phyloP scores from a whole-genome alignment of 805 yeast genomes.

The Lachancea dasiensis region DNA sequence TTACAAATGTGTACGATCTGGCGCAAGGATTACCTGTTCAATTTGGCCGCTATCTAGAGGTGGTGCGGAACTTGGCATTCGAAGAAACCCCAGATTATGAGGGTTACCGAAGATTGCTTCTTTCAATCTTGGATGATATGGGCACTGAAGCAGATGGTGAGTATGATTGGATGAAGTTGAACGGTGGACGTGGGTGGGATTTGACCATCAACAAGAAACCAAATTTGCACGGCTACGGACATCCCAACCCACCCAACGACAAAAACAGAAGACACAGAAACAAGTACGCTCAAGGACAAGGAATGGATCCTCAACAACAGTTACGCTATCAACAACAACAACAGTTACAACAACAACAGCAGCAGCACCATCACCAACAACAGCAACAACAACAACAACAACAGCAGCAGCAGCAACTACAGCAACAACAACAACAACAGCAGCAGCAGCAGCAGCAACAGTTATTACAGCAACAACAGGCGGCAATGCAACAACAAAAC shows the following conservation, averaged over 20 bases:
- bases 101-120: slow-evolving; percentile 69
- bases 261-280: slow-evolving; percentile 34
- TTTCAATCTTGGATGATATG: slow-evolving; percentile 67
- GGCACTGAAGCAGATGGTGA: slow-evolving; percentile 77
- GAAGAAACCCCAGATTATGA: slow-evolving; percentile 95
- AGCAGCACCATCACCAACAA: slow-evolving; percentile 18
- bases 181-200: slow-evolving; percentile 96
- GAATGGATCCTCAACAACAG: slow-evolving; percentile 19
- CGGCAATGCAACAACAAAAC: slow-evolving; percentile 10
- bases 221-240: slow-evolving; percentile 92
- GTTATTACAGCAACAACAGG: too few species aligned
- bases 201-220: slow-evolving; percentile 83
- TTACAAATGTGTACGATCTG: slow-evolving; percentile 78
- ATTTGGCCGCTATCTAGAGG: slow-evolving; percentile 84
- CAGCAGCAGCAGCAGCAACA: slow-evolving; percentile 12
- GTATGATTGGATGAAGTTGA: slow-evolving; percentile 96
- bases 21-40: slow-evolving; percentile 89
- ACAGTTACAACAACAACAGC: slow-evolving; percentile 15
- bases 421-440: slow-evolving; percentile 23
- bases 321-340: slow-evolving; percentile 21
- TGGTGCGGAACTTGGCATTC: slow-evolving; percentile 82
- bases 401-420: slow-evolving; percentile 21
- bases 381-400: slow-evolving; percentile 24
- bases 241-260: slow-evolving; percentile 76
- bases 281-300: slow-evolving; percentile 32